Conservation (phyloP, 768 basidiomycete genomes). For the Pholiota microspora region DNA sequence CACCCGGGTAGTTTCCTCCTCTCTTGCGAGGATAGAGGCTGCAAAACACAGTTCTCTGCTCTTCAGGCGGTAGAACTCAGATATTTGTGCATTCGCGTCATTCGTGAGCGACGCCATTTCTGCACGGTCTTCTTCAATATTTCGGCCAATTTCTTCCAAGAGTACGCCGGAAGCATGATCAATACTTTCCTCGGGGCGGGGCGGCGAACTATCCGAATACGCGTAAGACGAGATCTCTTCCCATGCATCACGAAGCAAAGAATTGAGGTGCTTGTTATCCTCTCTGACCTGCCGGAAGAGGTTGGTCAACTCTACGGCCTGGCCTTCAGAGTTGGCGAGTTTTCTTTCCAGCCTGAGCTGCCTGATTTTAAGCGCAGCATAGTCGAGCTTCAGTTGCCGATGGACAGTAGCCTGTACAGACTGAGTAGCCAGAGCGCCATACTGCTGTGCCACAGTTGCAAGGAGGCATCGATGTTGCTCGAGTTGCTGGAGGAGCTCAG, state of each 20-base stretch:
- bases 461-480: conserved; percentile 49
- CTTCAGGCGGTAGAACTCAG: conserved; percentile 35
- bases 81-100: conserved; percentile 18
- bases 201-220: conserved; percentile 1
- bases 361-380: conserved; percentile 34
- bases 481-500: conserved; percentile 46
- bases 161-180: neutral
- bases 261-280: conserved; percentile 42
- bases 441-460: conserved; percentile 49
- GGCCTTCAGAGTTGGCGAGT: conserved; percentile 63
- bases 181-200: neutral
- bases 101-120: conserved; percentile 3
- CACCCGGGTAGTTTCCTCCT: conserved; percentile 25
- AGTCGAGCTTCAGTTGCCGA: conserved; percentile 37
- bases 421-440: conserved; percentile 45
- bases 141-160: conserved; percentile 20
- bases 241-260: conserved; percentile 31
- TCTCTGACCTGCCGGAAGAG: conserved; percentile 59
- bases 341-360: conserved; percentile 62
- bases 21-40: conserved; percentile 26
- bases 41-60: conserved; percentile 33
- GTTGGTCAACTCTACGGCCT: conserved; percentile 61
- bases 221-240: conserved; percentile 31
- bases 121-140: conserved; percentile 18
- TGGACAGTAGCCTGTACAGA: conserved; percentile 38